phyloP scores from a whole-genome alignment of 441 rosid genomes.

The Kokia cookei region DNA sequence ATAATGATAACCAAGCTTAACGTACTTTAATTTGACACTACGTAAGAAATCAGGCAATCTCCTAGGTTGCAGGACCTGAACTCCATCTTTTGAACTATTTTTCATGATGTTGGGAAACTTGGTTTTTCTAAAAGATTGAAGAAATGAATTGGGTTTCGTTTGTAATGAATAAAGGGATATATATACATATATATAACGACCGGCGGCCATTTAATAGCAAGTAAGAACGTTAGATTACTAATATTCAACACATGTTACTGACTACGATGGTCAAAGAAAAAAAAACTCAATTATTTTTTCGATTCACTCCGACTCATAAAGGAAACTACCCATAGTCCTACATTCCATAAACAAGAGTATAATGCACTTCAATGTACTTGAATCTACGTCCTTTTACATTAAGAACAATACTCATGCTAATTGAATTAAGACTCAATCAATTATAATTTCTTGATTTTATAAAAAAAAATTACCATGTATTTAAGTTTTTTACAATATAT shows the following conservation, averaged over 20 bases:
- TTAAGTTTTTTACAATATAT: too few relatives aligned
- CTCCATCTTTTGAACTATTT: slow-evolving; percentile 22
- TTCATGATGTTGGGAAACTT: slow-evolving; percentile 25
- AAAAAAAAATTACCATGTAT: too few relatives aligned
- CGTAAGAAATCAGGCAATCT: slow-evolving; percentile 73
- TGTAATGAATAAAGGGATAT: not conserved
- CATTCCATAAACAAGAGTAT: accelerated
- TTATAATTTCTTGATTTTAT: too few relatives aligned
- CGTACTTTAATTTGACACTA: slow-evolving; percentile 71
- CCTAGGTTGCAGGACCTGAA: slow-evolving; percentile 51
- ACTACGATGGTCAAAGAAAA: too few relatives aligned
- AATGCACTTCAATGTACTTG: accelerated
- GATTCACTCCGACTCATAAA: too few relatives aligned
- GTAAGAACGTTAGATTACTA: not conserved
- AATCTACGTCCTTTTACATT: accelerated
- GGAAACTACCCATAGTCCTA: too few relatives aligned
- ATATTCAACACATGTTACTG: too few relatives aligned
- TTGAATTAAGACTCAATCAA: accelerated
- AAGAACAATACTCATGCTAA: accelerated
- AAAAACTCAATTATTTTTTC: too few relatives aligned
- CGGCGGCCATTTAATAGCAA: not conserved
- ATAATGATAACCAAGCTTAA: slow-evolving; percentile 66
- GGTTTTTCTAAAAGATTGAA: not conserved
- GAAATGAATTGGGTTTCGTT: not conserved
- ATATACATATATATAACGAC: not conserved